A percentile compares a stretch with the other conserved stretches of the same genome.
These are phyloP conservation scores for Ilyonectria mors-panacis DNA, from an alignment of 2,329 filamentous ascomycete genomes.

Conservation along the genomic window DNA sequence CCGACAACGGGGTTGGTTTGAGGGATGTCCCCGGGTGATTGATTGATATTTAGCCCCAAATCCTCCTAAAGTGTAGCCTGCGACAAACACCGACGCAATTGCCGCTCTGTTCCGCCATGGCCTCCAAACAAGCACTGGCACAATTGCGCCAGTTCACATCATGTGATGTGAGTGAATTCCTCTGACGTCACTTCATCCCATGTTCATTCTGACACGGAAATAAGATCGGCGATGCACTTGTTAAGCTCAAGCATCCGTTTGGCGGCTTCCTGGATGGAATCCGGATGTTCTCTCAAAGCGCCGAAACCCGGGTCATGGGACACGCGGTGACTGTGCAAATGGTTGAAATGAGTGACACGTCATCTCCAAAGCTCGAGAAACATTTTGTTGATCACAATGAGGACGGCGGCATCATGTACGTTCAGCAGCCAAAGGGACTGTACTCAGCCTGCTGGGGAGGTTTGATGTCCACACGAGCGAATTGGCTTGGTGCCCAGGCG, in stretches of 20 bases:
- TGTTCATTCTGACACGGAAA: background rate
- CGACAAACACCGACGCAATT: background rate
- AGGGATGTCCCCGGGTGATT: background rate
- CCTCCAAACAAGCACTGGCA: conserved; percentile 12
- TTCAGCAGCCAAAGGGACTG: conserved; percentile 48
- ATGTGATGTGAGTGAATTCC: conserved; percentile 16
- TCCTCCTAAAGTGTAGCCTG: background rate
- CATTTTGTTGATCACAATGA: conserved; percentile 51
- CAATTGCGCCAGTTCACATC: conserved; percentile 19
- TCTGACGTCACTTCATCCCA: no score
- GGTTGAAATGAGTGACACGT: conserved; percentile 44
- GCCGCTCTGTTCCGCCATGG: background rate
- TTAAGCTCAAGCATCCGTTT: conserved; percentile 48
- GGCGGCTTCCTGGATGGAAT: conserved; percentile 48
- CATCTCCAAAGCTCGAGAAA: conserved; percentile 44
- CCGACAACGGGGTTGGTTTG: background rate
- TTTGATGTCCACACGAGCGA: conserved; percentile 50
- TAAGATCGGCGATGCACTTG: conserved; percentile 48
- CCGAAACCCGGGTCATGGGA: conserved; percentile 39
- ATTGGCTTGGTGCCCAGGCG: conserved; percentile 45
- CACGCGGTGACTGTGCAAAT: conserved; percentile 51
- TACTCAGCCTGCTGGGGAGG: conserved; percentile 49
- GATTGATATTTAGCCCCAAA: background rate
- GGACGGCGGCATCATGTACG: conserved; percentile 45
- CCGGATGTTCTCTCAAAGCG: conserved; percentile 42